phyloP scores from a whole-genome alignment of 495 filamentous ascomycete genomes.

The Glarea lozoyensis region DNA sequence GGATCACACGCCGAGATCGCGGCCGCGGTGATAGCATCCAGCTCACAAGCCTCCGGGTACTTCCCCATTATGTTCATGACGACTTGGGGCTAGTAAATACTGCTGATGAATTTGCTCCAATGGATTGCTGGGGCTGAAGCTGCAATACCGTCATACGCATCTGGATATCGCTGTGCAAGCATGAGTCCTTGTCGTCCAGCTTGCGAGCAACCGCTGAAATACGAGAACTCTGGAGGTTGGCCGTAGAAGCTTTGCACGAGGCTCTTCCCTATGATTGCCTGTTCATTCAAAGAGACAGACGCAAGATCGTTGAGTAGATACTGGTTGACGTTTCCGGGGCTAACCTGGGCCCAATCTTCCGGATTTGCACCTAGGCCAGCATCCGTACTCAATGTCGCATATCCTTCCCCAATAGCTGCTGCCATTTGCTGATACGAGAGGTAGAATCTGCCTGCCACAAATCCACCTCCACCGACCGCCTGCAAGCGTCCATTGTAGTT shows the following conservation, averaged over 20 bases:
- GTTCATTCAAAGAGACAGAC: conserved; percentile 19
- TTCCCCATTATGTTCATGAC: conserved; percentile 22
- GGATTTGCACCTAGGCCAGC: conserved; percentile 25
- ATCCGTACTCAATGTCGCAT: conserved; percentile 30
- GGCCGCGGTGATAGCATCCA: conserved; percentile 23
- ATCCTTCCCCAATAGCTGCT: conserved; percentile 27
- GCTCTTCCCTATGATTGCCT: conserved; percentile 27
- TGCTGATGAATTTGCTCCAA: conserved; percentile 18
- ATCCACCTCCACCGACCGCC: conserved; percentile 37
- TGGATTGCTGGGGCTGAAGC: conserved; percentile 29
- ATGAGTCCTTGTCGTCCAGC: conserved; percentile 35
- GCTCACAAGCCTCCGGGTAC: conserved; percentile 22
- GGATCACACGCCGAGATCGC: conserved; percentile 29
- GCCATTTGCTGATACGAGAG: conserved; percentile 18
- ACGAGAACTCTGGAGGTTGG: conserved; percentile 25
- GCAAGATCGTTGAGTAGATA: conserved; percentile 30
- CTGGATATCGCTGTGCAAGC: conserved; percentile 34
- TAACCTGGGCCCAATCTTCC: conserved; percentile 29
- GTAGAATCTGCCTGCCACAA: conserved; percentile 19
- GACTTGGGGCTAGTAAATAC: conserved; percentile 20
- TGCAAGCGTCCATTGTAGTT: conserved; percentile 33
- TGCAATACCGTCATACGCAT: conserved; percentile 32
- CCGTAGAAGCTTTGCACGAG: conserved; percentile 28
- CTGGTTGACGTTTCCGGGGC: conserved; percentile 33
- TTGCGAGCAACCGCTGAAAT: conserved; percentile 37